These are phyloP conservation scores for Hypoxylon sp. DNA, from an alignment of 2,329 filamentous ascomycete genomes.

Conservation along the genomic window DNA sequence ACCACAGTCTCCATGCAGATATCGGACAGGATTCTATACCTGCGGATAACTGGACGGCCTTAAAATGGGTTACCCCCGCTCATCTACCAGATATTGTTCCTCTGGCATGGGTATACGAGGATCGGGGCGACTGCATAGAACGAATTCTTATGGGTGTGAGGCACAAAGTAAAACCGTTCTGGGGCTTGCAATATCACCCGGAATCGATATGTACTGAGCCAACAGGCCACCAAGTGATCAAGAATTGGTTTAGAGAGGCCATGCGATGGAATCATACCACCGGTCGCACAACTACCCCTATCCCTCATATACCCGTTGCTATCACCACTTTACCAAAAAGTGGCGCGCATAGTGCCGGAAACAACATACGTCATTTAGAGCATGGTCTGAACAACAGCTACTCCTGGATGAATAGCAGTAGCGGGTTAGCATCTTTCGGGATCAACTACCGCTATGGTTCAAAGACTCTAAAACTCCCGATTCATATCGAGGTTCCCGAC, in stretches of 20 bases:
- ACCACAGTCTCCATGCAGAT: slow-evolving; percentile 75
- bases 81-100: slow-evolving; percentile 64
- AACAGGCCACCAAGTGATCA: slow-evolving; percentile 74
- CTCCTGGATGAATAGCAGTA: slow-evolving; percentile 45
- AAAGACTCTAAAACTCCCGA: slow-evolving; percentile 61
- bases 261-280: slow-evolving; percentile 66
- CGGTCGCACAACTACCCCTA: slow-evolving; percentile 22
- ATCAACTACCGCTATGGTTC: slow-evolving; percentile 57
- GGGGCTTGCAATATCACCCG: slow-evolving; percentile 91
- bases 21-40: slow-evolving; percentile 63
- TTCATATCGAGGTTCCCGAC: slow-evolving; percentile 65
- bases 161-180: slow-evolving; percentile 79
- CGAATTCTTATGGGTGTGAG: slow-evolving; percentile 82
- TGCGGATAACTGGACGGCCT: slow-evolving; percentile 55
- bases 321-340: slow-evolving; percentile 31
- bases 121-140: slow-evolving; percentile 58
- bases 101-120: slow-evolving; percentile 73
- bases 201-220: slow-evolving; percentile 88
- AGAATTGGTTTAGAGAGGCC: slow-evolving; percentile 81
- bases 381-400: background rate
- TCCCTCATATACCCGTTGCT: slow-evolving; percentile 3
- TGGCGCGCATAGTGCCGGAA: background rate
- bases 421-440: slow-evolving; percentile 53
- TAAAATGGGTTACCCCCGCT: slow-evolving; percentile 59
- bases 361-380: background rate